Percentiles rank a stretch among this genome's conserved stretches.
Evolutionary conservation across 108 stramenopile species (phyloP).

Genomic region (Cyclostephanos tholiformis): DNA sequence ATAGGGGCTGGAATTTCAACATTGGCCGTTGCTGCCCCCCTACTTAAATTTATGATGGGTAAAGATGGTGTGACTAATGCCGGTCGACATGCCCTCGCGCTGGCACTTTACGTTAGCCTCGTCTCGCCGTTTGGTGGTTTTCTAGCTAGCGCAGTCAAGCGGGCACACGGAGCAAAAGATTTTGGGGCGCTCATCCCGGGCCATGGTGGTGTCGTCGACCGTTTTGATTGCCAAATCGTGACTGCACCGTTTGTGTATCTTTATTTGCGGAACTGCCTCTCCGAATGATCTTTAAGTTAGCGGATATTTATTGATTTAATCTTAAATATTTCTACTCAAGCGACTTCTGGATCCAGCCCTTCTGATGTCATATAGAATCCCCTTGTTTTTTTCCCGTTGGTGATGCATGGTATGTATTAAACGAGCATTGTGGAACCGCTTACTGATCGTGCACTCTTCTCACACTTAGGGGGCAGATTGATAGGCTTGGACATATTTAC

Average conservation of each 20-base stretch:
- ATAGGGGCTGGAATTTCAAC: constrained; percentile 90
- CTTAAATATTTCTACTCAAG: no score
- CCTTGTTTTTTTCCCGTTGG: no score
- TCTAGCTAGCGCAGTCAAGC: constrained; percentile 95
- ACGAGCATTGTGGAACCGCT: no score
- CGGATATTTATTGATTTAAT: no score
- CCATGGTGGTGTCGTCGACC: constrained; percentile 97
- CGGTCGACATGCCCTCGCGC: constrained; percentile 65
- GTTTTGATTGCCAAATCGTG: constrained; percentile 95
- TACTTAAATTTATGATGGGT: constrained; percentile 23
- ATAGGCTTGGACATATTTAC: no score
- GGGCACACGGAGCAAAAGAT: constrained; percentile 97
- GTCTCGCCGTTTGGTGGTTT: constrained; percentile 99
- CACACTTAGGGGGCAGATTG: no score
- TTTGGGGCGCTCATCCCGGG: constrained; percentile 96
- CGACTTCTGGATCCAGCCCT: no score
- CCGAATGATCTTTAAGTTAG: background rate
- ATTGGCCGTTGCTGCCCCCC: constrained; percentile 42
- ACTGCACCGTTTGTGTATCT: constrained; percentile 91
- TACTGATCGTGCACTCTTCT: no score
- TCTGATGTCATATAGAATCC: no score
- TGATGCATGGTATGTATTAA: no score
- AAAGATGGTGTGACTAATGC: constrained; percentile 19
- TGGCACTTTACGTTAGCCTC: constrained; percentile 88
- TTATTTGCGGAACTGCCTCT: constrained; percentile 40